Evolutionary conservation across 1,284 basidiomycete species (phyloP), one percentile per base, ranked within the genome.

Genomic region (Rugosomyces carneus): DNA sequence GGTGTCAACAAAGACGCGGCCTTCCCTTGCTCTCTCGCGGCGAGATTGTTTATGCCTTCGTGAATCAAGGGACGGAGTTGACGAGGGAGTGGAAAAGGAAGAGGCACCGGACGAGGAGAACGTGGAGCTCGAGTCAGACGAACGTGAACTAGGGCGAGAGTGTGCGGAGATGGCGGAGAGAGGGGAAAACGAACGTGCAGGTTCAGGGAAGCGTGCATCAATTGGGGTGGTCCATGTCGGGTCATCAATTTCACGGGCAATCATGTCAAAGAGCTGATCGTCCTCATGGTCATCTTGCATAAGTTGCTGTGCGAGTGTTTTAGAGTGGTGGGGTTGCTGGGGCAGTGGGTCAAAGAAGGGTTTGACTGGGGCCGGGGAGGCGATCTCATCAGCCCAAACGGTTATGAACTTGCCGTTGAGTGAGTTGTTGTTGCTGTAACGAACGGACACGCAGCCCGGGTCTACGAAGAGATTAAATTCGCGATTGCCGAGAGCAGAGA

Each of bases 401-500:
- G 76, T 81, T 57, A 78, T 61, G 48, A 78, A 69, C 55, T 69
- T 60, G 50, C 63, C 58, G 42, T 63, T 66, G 9, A 57, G 51
- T 26, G 61, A 62, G 35, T 53, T 55, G 57, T 63, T 66, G 48
- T 59, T 67, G 48, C 69, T 71, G 59, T 76, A 70, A 51, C 81
- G 81, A 51, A 85, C 66, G 46, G 80, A 81, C 52, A 89, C 76
- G 60, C 75, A 78, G 47, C 84, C 85, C 47, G 86, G 86, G 62
- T 88, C 82, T 55, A 87, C 75, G 63, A 84, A 81, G 49, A 89
- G 75, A 62, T 89, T 85, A 56, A 89, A 81, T 63, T 84, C 82
- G 45, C 69, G 64, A 53, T 75, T 73, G 6, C 85, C 84, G 44
- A 89, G 75, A 44, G 73, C 68, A 37, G 71, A 57, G 42, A 86